These are phyloP conservation scores for Perkinsus marinus DNA, from an alignment of 169 alveolate genomes.

Conservation along the genomic window DNA sequence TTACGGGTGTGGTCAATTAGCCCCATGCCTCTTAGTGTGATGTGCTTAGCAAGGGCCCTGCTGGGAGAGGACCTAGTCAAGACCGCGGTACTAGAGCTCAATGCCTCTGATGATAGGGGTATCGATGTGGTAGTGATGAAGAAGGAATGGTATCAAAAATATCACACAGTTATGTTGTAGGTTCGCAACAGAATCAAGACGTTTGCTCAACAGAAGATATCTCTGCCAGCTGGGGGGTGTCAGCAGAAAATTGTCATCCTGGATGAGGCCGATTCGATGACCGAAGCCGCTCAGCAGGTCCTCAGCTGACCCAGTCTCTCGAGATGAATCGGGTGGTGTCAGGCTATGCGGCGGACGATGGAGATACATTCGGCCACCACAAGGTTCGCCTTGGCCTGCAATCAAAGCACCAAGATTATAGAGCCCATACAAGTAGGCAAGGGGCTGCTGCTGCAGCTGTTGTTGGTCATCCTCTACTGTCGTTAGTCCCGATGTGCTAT, in stretches of 20 bases:
- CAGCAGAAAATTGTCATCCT: conserved; percentile 87
- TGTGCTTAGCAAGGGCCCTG: conserved; percentile 89
- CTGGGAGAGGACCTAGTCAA: conserved; percentile 65
- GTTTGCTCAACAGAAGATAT: conserved; percentile 81
- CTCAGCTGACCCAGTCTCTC: not conserved
- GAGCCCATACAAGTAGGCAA: conserved; percentile 92
- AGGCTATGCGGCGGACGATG: conserved; percentile 92
- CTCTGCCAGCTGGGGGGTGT: conserved; percentile 72
- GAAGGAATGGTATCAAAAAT: too few relatives aligned
- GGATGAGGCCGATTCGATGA: conserved; percentile 99
- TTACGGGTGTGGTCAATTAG: too few relatives aligned
- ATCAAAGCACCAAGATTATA: conserved; percentile 90
- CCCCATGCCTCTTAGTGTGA: conserved; percentile 46
- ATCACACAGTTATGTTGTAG: too few relatives aligned
- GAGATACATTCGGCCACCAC: conserved; percentile 92
- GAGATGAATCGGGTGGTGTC: not conserved
- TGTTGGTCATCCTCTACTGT: too few relatives aligned
- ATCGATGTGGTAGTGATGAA: conserved; percentile 82
- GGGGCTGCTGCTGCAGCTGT: too few relatives aligned
- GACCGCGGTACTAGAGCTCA: conserved; percentile 87
- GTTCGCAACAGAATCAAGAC: conserved; percentile 92
- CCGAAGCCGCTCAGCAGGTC: conserved; percentile 95
- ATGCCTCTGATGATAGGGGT: conserved; percentile 99
- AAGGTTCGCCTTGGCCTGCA: conserved; percentile 97
- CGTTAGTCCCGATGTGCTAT: conserved; percentile 87